Evolutionary conservation across 208 protist genomes (phyloP).

Genomic region (Angomonas deanei): DNA sequence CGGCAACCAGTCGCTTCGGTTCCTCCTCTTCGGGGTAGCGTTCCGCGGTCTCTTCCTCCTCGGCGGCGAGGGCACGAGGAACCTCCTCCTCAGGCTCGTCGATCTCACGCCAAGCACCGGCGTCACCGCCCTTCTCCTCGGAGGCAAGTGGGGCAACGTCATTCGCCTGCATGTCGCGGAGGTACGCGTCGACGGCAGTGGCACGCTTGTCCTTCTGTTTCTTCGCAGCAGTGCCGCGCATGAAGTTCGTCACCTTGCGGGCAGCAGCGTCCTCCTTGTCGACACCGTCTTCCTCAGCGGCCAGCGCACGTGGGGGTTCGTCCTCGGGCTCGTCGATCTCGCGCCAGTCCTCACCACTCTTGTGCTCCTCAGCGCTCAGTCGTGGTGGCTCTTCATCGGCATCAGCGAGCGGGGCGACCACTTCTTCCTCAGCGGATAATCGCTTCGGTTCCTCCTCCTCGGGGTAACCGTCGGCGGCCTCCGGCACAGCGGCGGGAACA

Average conservation of each 20-base stretch:
- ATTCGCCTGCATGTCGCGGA: constrained; percentile 6
- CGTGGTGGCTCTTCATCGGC: too few species aligned
- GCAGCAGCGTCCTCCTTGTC: background rate
- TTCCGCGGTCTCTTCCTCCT: too few species aligned
- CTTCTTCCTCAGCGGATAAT: background rate
- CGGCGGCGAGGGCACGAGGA: background rate
- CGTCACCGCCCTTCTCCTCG: constrained; percentile 1
- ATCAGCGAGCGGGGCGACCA: too few species aligned
- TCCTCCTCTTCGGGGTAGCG: background rate
- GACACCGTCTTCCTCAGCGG: background rate
- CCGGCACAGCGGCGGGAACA: background rate
- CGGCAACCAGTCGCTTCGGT: background rate
- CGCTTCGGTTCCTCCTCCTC: background rate
- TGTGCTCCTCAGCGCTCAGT: too few species aligned
- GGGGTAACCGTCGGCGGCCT: background rate
- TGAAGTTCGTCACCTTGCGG: background rate
- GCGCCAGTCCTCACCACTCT: background rate
- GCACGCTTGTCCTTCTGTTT: background rate
- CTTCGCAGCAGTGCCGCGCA: background rate
- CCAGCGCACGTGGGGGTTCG: background rate
- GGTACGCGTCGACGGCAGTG: background rate
- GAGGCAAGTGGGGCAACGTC: background rate
- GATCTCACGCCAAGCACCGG: background rate
- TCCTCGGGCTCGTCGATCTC: background rate
- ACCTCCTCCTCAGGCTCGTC: constrained; percentile 2